Evolutionary conservation across 768 basidiomycete species (phyloP).

Genomic region (Rubroboletus pulcherrimus): DNA sequence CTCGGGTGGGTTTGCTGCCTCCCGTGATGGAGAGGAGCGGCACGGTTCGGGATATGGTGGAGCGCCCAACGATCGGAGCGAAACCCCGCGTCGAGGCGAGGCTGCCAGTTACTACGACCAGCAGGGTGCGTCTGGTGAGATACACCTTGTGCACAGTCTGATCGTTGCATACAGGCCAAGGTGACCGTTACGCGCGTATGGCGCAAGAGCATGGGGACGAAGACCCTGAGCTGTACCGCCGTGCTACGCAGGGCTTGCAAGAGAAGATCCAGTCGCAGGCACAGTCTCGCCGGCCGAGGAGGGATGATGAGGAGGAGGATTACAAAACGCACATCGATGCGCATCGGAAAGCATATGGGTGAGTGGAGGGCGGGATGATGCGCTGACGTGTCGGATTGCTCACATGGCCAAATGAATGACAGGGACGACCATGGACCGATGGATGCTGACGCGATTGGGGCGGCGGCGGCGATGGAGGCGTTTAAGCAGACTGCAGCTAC

Average conservation of each 20-base stretch:
- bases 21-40: slow-evolving; percentile 9
- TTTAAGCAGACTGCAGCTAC: slow-evolving; percentile 24
- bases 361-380: neutral
- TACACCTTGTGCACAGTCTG: neutral
- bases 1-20: slow-evolving; percentile 14
- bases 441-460: slow-evolving; percentile 24
- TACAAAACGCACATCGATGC: slow-evolving; percentile 23
- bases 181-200: slow-evolving; percentile 18
- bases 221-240: slow-evolving; percentile 19
- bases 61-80: neutral
- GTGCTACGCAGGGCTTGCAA: slow-evolving; percentile 22
- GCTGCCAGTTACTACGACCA: slow-evolving; percentile 17
- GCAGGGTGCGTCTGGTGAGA: slow-evolving; percentile 8
- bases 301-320: slow-evolving; percentile 2
- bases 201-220: slow-evolving; percentile 17
- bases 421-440: slow-evolving; percentile 26
- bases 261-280: slow-evolving; percentile 18
- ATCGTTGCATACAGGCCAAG: slow-evolving; percentile 8
- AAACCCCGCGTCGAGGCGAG: slow-evolving; percentile 13
- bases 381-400: neutral
- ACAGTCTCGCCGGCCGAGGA: slow-evolving; percentile 2
- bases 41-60: slow-evolving; percentile 7
- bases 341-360: slow-evolving; percentile 33
- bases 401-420: neutral
- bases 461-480: slow-evolving; percentile 31